Conservation (phyloP, 1,284 basidiomycete genomes). For the Malassezia brasiliensis region DNA sequence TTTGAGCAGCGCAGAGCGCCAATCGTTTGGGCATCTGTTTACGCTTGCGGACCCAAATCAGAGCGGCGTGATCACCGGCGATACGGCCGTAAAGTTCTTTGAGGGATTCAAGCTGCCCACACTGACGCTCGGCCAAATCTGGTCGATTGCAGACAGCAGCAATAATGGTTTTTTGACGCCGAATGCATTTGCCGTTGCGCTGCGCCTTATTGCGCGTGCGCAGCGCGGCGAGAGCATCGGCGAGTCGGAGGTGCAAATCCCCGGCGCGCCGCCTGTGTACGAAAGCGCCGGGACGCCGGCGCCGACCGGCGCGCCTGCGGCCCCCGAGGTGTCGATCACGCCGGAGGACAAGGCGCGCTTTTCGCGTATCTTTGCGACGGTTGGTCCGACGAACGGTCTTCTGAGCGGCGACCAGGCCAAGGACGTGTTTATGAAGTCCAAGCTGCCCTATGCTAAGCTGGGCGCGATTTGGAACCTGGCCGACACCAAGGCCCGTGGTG, state of each 20-base stretch:
- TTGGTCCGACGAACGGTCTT: slow-evolving; percentile 36
- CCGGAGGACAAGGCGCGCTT: slow-evolving; percentile 45
- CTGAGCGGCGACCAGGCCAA: slow-evolving; percentile 72
- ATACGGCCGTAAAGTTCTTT: slow-evolving; percentile 45
- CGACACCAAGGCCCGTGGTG: slow-evolving; percentile 83
- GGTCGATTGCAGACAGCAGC: slow-evolving; percentile 76
- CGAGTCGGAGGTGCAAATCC: slow-evolving; percentile 41
- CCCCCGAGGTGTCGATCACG: slow-evolving; percentile 22
- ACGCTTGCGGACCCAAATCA: slow-evolving; percentile 36
- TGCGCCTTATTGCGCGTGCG: slow-evolving; percentile 82
- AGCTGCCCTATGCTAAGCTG: slow-evolving; percentile 76
- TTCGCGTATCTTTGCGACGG: slow-evolving; percentile 46
- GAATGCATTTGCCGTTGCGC: slow-evolving; percentile 61
- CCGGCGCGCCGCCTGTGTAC: slow-evolving; percentile 71
- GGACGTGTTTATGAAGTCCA: slow-evolving; percentile 85
- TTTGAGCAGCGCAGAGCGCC: slow-evolving; percentile 29
- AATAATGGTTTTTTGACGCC: slow-evolving; percentile 51
- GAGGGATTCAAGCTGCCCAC: slow-evolving; percentile 38
- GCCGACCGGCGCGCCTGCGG: slow-evolving; percentile 15
- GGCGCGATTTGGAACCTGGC: slow-evolving; percentile 92
- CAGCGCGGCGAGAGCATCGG: slow-evolving; percentile 71
- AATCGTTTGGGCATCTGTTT: slow-evolving; percentile 40
- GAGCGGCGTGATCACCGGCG: slow-evolving; percentile 40
- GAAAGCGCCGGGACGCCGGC: slow-evolving; percentile 55
- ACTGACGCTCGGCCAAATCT: slow-evolving; percentile 70